phyloP scores from a whole-genome alignment of 1,284 basidiomycete genomes.

The Trametes pubescens region DNA sequence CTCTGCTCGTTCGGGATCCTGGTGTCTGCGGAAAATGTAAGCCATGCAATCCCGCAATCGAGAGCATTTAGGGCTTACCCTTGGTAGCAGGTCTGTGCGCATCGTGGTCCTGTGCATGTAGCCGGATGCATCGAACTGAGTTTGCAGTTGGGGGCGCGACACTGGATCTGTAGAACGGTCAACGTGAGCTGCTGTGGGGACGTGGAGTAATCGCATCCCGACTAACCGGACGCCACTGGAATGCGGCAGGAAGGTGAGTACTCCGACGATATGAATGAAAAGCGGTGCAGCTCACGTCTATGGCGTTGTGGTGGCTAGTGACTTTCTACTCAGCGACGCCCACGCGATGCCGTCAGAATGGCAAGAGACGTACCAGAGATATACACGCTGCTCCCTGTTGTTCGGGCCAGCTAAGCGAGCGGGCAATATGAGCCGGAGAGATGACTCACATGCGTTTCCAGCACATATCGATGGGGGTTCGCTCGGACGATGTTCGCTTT shows the following conservation, averaged over 20 bases:
- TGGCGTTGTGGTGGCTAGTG: slow-evolving; percentile 6
- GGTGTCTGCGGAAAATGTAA: not conserved
- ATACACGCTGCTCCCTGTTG: slow-evolving; percentile 10
- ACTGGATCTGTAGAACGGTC: not conserved
- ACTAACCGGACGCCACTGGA: slow-evolving; percentile 10
- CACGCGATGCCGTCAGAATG: not conserved
- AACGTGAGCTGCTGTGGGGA: not conserved
- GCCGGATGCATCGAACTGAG: slow-evolving; percentile 8
- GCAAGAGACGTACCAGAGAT: not conserved
- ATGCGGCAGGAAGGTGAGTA: not conserved
- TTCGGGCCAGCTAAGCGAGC: not conserved
- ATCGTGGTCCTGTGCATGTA: slow-evolving; percentile 1
- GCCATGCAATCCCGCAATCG: too few relatives aligned
- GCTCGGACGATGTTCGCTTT: not conserved
- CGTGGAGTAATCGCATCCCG: not conserved
- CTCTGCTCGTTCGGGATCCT: slow-evolving; percentile 3
- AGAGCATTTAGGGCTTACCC: not conserved
- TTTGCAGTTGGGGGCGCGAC: slow-evolving; percentile 7
- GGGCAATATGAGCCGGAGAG: not conserved
- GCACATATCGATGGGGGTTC: slow-evolving; percentile 1
- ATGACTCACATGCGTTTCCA: slow-evolving; percentile 15
- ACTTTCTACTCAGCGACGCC: not conserved
- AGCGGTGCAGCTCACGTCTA: slow-evolving; percentile 1
- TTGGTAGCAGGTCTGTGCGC: slow-evolving; percentile 2
- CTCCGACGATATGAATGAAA: not conserved